phyloP scores from a whole-genome alignment of 345 rosid species.

The Aquilaria malaccensis region DNA sequence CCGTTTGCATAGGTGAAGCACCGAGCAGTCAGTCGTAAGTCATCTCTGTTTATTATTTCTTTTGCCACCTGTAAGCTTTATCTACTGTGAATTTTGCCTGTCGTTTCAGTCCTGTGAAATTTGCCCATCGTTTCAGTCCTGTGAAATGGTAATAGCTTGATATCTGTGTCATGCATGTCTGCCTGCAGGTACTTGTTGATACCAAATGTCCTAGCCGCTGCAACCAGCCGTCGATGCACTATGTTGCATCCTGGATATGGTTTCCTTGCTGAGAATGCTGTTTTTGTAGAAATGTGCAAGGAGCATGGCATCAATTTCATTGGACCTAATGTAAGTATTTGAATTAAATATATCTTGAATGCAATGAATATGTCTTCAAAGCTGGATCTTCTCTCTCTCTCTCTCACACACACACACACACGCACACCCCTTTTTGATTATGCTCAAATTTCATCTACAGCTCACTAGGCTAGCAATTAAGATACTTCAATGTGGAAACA shows the following conservation, averaged over 20 bases:
- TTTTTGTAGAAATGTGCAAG: constrained; percentile 94
- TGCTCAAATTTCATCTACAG: too few relatives aligned
- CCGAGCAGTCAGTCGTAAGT: constrained; percentile 97
- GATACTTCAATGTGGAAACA: too few relatives aligned
- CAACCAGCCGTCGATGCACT: constrained; percentile 79
- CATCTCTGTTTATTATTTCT: not conserved
- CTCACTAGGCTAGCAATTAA: too few relatives aligned
- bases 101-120: not conserved
- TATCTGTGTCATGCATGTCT: constrained; percentile 7
- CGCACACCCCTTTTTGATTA: too few relatives aligned
- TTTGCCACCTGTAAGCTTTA: not conserved
- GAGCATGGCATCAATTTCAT: constrained; percentile 93
- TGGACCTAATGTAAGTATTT: constrained; percentile 82
- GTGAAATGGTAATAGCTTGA: not conserved
- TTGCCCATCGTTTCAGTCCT: not conserved
- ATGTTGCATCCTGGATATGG: constrained; percentile 99
- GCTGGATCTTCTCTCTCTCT: too few relatives aligned
- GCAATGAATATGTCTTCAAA: too few relatives aligned
- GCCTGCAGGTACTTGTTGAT: constrained; percentile 64
- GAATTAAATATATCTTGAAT: not conserved
- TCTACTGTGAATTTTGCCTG: not conserved
- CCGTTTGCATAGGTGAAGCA: constrained; percentile 98
- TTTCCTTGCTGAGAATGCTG: constrained; percentile 94
- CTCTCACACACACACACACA: too few relatives aligned
- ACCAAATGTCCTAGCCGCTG: constrained; percentile 92